Evolutionary conservation across 768 basidiomycete genomes (phyloP).

Genomic region (Scleroderma citrinum): DNA sequence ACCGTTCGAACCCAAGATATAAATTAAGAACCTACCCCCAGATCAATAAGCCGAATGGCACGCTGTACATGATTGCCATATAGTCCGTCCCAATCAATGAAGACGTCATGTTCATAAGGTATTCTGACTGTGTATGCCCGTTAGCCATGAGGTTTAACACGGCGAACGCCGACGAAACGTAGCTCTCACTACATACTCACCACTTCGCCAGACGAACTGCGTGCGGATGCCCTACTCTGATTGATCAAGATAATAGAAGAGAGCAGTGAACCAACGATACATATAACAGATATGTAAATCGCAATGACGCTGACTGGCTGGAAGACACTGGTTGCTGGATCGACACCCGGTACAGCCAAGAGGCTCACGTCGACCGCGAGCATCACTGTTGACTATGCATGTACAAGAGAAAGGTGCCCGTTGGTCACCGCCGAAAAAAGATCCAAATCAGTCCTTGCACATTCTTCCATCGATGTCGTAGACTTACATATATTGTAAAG

Average conservation of each 20-base stretch:
- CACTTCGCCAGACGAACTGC: constrained; percentile 15
- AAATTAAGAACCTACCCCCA: constrained; percentile 18
- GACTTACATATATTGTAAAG: constrained; percentile 41
- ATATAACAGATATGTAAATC: constrained; percentile 34
- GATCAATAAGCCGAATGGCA: constrained; percentile 29
- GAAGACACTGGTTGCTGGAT: neutral
- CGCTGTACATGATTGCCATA: constrained; percentile 27
- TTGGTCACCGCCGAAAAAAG: neutral
- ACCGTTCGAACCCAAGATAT: neutral
- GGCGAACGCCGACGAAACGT: neutral
- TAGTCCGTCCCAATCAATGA: constrained; percentile 20
- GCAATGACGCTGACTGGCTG: constrained; percentile 22
- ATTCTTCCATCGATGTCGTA: neutral
- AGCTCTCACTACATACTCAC: constrained; percentile 15
- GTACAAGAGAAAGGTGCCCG: neutral
- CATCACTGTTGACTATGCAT: constrained; percentile 41
- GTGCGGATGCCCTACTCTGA: constrained; percentile 28
- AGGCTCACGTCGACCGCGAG: constrained; percentile 49
- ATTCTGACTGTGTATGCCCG: constrained; percentile 9
- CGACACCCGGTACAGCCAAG: constrained; percentile 44
- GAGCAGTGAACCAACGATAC: constrained; percentile 30
- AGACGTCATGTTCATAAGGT: constrained; percentile 18
- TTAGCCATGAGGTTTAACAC: neutral
- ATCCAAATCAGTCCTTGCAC: neutral
- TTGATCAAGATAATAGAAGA: constrained; percentile 32